Evolutionary conservation across 1,284 basidiomycete genomes (phyloP), one percentile per base, ranked within the genome.

Genomic region (Anthracocystis setariae): DNA sequence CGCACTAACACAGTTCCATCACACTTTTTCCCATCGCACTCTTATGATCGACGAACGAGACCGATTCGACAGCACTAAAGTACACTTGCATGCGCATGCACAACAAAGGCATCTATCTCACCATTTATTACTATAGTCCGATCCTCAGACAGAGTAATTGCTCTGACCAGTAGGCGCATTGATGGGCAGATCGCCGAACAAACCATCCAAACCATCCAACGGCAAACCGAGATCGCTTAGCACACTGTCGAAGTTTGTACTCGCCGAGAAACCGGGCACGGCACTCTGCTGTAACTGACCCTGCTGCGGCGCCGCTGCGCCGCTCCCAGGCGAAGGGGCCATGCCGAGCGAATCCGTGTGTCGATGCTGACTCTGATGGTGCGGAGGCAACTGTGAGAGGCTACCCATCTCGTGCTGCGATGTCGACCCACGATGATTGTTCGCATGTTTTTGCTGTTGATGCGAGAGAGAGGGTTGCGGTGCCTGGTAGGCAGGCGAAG

Each of bases 231-330:
- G 39, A 21, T 73, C 70, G 21, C 47, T 52, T 5, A 73, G 46
- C 2, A 73, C 70, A 23, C 46, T 67, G n/a, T 73, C 70, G 39
- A 73, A 73, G 54, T 68, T 68, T n/a, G 64, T 73, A 13, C 50
- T 43, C 7, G 65, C 50, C 12, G 25, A 27, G 21, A 61, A 47
- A 15, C 20, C 21, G 18, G 24, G 29, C 21, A 42, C 38, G 25
- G 42, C 29, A 15, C 12, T 13, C n/a, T 46, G 60, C 21, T 40
- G 53, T 24, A 24, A 25, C 25, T 43, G 39, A 8, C 8, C 35
- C 13, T 47, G 29, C 27, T 42, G n/a, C n/a, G n/a, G n/a, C n/a
- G n/a, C n/a, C n/a, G n/a, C 18, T 48, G 35, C 24, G 17, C 24
- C 37, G 20, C 24, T n/a, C n/a, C n/a, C 35, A 13, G 54, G 48